Conservation (phyloP, 768 basidiomycete species). For the Chalciporus sphaerocephalus region DNA sequence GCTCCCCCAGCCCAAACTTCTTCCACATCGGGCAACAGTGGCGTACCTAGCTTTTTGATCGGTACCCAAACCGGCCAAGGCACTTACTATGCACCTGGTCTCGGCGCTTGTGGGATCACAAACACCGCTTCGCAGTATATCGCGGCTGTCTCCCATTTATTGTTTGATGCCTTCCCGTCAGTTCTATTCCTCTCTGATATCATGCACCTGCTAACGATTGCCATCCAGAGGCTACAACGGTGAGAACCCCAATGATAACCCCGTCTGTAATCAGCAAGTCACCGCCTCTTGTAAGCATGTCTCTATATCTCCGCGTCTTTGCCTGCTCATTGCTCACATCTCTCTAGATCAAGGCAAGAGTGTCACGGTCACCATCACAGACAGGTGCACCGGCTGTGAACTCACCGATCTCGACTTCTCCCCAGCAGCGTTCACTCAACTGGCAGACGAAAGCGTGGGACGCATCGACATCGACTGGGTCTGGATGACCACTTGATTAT, state of each 20-base stretch:
- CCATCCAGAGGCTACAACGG: conserved; percentile 47
- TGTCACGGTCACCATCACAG: conserved; percentile 48
- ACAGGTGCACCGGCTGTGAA: conserved; percentile 59
- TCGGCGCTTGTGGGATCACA: conserved; percentile 40
- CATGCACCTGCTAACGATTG: background rate
- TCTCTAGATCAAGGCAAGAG: conserved; percentile 47
- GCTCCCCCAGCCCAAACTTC: conserved; percentile 16
- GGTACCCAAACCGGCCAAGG: conserved; percentile 50
- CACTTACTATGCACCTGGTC: conserved; percentile 33
- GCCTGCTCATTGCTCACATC: conserved; percentile 11
- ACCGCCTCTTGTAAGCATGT: conserved; percentile 43
- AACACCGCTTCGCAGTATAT: conserved; percentile 30
- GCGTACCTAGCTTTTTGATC: conserved; percentile 37
- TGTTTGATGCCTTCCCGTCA: conserved; percentile 37
- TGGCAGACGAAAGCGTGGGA: conserved; percentile 45
- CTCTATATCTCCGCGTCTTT: background rate
- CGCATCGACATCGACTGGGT: conserved; percentile 54
- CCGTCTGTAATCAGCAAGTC: conserved; percentile 56
- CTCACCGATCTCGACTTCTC: conserved; percentile 59
- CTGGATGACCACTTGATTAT: conserved; percentile 29
- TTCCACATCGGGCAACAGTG: conserved; percentile 5
- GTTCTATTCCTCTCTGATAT: conserved; percentile 4
- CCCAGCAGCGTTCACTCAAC: conserved; percentile 47
- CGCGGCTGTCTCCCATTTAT: conserved; percentile 31
- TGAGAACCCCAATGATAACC: conserved; percentile 70